Conservation (phyloP, 768 basidiomycete species). For the Kwoniella shandongensis region DNA sequence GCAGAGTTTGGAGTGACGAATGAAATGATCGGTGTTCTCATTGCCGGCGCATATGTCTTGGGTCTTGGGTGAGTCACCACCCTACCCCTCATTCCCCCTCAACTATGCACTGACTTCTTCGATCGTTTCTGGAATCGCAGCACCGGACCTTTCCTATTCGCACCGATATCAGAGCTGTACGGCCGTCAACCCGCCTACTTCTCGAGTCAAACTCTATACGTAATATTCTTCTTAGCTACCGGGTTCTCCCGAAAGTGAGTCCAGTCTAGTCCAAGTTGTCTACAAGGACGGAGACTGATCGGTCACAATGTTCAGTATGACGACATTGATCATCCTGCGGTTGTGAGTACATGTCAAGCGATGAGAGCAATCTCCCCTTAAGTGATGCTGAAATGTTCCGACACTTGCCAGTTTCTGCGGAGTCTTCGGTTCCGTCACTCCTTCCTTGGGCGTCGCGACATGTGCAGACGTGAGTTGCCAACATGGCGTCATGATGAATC, state of each 20-base stretch:
- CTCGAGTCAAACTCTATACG: conserved; percentile 26
- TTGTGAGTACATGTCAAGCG: conserved; percentile 35
- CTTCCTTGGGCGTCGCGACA: conserved; percentile 46
- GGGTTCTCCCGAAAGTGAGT: conserved; percentile 41
- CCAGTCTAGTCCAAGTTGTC: not conserved
- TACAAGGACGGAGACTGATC: not conserved
- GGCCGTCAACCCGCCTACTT: conserved; percentile 43
- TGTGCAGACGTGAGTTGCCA: conserved; percentile 38
- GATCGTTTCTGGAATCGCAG: conserved; percentile 14
- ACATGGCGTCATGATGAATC: not conserved
- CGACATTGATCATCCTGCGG: conserved; percentile 36
- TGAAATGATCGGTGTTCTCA: conserved; percentile 36
- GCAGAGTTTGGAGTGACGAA: conserved; percentile 37
- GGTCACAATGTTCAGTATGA: conserved; percentile 28
- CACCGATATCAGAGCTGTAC: conserved; percentile 47
- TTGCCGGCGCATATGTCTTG: conserved; percentile 40
- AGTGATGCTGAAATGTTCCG: not conserved
- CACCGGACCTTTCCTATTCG: conserved; percentile 47
- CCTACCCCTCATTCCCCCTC: not conserved
- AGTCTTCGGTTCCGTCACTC: conserved; percentile 40
- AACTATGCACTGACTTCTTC: too few relatives aligned
- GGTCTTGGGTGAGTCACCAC: conserved; percentile 43
- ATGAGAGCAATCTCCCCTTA: too few relatives aligned
- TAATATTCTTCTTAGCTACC: conserved; percentile 40
- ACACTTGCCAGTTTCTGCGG: conserved; percentile 31